Base-by-base conservation (phyloP, 768 basidiomycete genomes). In the Termitomyces bulborhizus region DNA sequence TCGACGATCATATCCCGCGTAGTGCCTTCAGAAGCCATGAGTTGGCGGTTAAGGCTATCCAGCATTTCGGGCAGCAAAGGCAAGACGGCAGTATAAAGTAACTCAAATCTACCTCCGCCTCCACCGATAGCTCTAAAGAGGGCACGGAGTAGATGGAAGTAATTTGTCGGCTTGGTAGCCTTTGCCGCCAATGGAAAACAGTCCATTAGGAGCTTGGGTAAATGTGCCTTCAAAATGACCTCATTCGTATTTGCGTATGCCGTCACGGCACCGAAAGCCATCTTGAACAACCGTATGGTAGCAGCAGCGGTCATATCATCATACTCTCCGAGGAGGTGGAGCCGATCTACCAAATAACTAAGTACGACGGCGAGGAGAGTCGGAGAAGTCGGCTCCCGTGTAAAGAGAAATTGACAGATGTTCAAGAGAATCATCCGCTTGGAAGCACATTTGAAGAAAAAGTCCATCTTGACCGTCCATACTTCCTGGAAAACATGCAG, bases 11-110 rank as follows among this genome's bases (percentile, higher is more conserved):
- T 86, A 69, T 99, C 97, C 51, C 89, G 80, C 51, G 82, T 82
- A 60, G 75, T 77, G n/a, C 90, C 86, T 41, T 91, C 88, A 5
- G 93, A 90, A 9, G 91, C 81, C 48, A 88, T 77, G 16, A 99
- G 80, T 57, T 98, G 93, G 48, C 89, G 83, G 63, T 96, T 95
- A 44, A 99, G 76, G 57, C 86, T 92, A 65, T 99, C 96, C 46
- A 99, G 80, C 88, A 99, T 94, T 66, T 98, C 95, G 16, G 97
- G 95, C 4, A 99, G 80, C 46, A 98, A 83, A 2, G 97, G 96
- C 9, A 98, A 76, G 11, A 99, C 96, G 63, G 96, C 96, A 64
- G 94, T 93, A 75, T 98, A 98, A 46, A 99, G 71, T 34, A 90
- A 77, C 65, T 98, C 97, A 69, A 98, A 97, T 27, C 91, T 80